Base-by-base conservation (phyloP, 306 rosid species). In the Sesbania bispinosa region DNA sequence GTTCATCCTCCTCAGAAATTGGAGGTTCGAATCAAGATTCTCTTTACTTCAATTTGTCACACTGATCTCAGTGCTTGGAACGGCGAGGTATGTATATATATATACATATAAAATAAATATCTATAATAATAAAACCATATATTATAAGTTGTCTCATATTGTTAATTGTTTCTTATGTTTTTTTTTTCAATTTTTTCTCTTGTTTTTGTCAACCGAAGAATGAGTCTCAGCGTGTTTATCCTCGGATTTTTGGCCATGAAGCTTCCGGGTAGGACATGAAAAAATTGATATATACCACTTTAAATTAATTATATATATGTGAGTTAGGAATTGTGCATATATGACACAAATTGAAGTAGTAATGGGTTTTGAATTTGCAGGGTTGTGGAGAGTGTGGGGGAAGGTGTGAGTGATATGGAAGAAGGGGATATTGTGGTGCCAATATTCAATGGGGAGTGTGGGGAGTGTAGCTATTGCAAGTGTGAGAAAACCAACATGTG, bases 171-270 rank as follows among this genome's bases (percentile, higher is more conserved):
- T n/a, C n/a, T n/a, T n/a, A n/a, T n/a, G n/a, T n/a, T n/a, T n/a
- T n/a, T n/a, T n/a, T n/a, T n/a, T n/a, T n/a, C n/a, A 0, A 0
- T 1, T 57, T 20, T 32, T 33, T 7, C 2, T 11, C 21, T 6
- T 6, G 14, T 21, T 5, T 15, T n/a, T n/a, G n/a, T n/a, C 8
- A 7, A 19, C 32, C 39, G 33, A 60, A 89, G 97, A 73, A 74
- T 36, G 96, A 84, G 74, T 50, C 88, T 69, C 86, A 86, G 58
- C 75, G 80, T 15, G 97, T 92, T 18, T 90, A 45, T 46, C 98
- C 98, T 23, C 72, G 96, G 48, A 93, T 93, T 50, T 73, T 93
- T 0, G 98, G 98, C 35, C 98, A 93, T 11, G 98, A 93, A 82
- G 98, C 98, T 1, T 73, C 85, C 8, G 97, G 98, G 98, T 92